phyloP scores from a whole-genome alignment of 768 basidiomycete species.

The Galerina sulciceps region DNA sequence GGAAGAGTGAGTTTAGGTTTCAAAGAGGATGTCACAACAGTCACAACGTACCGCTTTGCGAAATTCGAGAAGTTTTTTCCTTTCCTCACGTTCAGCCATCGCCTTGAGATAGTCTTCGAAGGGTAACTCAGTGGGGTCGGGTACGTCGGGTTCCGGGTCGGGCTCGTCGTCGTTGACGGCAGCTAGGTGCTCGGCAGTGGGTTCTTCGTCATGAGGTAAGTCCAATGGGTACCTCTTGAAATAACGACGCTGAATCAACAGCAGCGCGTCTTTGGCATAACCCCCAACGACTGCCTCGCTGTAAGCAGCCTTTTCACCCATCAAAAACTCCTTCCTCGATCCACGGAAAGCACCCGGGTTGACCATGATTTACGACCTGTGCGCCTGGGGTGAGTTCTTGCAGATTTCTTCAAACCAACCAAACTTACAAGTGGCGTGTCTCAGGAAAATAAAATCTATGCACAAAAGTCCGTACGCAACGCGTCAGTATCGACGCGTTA shows the following conservation, averaged over 20 bases:
- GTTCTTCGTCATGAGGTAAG: conserved; percentile 8
- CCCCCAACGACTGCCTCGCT: not conserved
- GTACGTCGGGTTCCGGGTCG: conserved; percentile 3
- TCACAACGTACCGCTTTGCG: conserved; percentile 6
- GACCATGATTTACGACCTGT: no score
- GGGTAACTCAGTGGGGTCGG: not conserved
- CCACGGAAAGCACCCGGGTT: conserved; percentile 17
- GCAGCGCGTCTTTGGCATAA: conserved; percentile 7
- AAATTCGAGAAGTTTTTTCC: not conserved
- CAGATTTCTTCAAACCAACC: no score
- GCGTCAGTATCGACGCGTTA: no score
- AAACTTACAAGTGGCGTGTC: no score
- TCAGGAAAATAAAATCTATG: no score
- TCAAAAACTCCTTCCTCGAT: conserved; percentile 11
- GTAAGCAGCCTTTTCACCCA: conserved; percentile 6
- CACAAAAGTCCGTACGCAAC: no score
- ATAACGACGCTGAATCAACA: conserved; percentile 10
- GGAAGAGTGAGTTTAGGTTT: not conserved
- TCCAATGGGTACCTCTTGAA: conserved; percentile 15
- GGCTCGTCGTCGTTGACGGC: conserved; percentile 12
- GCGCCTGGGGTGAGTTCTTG: no score
- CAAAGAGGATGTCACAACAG: not conserved
- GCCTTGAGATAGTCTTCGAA: not conserved
- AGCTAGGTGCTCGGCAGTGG: not conserved
- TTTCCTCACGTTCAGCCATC: not conserved